Conservation (phyloP, 257 asterid species). For the Euphrasia confusa region DNA sequence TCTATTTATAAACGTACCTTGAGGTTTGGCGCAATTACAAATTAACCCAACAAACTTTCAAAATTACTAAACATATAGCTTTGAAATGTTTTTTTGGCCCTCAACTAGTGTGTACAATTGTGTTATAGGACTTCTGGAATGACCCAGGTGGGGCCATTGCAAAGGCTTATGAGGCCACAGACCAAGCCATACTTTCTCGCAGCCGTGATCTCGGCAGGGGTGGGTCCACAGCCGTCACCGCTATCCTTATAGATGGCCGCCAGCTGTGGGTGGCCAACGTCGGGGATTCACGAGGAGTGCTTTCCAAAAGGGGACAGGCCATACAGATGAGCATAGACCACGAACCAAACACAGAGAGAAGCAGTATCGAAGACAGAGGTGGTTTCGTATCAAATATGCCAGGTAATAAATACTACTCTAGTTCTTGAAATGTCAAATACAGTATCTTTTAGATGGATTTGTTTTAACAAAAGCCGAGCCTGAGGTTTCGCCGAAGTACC, state of each 20-base stretch:
- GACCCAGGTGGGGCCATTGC: slow-evolving; percentile 62
- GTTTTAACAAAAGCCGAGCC: not conserved
- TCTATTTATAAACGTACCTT: too few species aligned
- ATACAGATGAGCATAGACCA: slow-evolving; percentile 79
- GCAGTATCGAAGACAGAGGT: slow-evolving; percentile 70
- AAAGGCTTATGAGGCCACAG: slow-evolving; percentile 79
- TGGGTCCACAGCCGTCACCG: slow-evolving; percentile 96
- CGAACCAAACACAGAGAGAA: slow-evolving; percentile 84
- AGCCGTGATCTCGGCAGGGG: slow-evolving; percentile 85
- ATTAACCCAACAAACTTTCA: not conserved
- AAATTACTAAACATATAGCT: not conserved
- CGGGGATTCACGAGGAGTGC: slow-evolving; percentile 89
- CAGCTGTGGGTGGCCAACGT: slow-evolving; percentile 86
- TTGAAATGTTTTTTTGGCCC: not conserved
- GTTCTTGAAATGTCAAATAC: not conserved
- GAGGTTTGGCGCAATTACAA: not conserved
- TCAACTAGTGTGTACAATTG: not conserved
- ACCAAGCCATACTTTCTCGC: slow-evolving; percentile 78
- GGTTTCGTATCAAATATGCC: slow-evolving; percentile 98
- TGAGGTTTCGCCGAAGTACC: not conserved
- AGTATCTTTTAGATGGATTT: too few species aligned
- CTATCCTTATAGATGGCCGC: slow-evolving; percentile 55
- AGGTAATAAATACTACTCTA: slow-evolving; percentile 43
- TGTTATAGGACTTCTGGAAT: slow-evolving; percentile 61
- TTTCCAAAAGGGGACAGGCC: slow-evolving; percentile 75